Conservation (phyloP, 1,284 basidiomycete species). For the Gomphus sp. region DNA sequence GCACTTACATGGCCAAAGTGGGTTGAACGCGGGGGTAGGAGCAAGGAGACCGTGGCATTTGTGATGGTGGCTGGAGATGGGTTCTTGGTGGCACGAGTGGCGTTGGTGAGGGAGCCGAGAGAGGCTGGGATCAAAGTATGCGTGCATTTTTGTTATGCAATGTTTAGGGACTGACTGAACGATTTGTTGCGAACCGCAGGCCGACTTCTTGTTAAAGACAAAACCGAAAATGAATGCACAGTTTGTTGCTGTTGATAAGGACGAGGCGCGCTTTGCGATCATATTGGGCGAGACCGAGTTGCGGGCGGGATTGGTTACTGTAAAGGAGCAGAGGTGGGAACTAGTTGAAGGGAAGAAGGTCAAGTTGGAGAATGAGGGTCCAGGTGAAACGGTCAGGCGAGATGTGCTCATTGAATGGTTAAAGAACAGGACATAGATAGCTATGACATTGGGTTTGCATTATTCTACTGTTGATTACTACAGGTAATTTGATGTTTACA, state of each 20-base stretch:
- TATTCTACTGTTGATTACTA: background rate
- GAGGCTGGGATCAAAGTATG: slow-evolving; percentile 83
- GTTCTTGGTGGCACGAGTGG: slow-evolving; percentile 79
- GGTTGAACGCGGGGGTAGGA: slow-evolving; percentile 66
- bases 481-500: background rate
- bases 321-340: slow-evolving; percentile 90
- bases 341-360: slow-evolving; percentile 63
- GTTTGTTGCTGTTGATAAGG: slow-evolving; percentile 87
- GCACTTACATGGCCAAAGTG: slow-evolving; percentile 85
- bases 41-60: slow-evolving; percentile 92
- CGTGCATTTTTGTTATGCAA: slow-evolving; percentile 6
- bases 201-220: slow-evolving; percentile 89
- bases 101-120: slow-evolving; percentile 76
- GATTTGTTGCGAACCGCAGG: slow-evolving; percentile 32
- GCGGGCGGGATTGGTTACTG: slow-evolving; percentile 72
- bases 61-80: slow-evolving; percentile 93
- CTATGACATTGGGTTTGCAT: background rate
- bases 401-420: slow-evolving; percentile 63
- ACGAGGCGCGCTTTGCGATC: slow-evolving; percentile 86
- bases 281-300: slow-evolving; percentile 87
- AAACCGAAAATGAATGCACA: slow-evolving; percentile 86
- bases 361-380: slow-evolving; percentile 61
- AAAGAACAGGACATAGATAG: slow-evolving; percentile 15
- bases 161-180: background rate
- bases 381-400: slow-evolving; percentile 47